These are phyloP conservation scores for Amanita polypyramis DNA, from an alignment of 768 basidiomycete genomes.

Conservation along the genomic window DNA sequence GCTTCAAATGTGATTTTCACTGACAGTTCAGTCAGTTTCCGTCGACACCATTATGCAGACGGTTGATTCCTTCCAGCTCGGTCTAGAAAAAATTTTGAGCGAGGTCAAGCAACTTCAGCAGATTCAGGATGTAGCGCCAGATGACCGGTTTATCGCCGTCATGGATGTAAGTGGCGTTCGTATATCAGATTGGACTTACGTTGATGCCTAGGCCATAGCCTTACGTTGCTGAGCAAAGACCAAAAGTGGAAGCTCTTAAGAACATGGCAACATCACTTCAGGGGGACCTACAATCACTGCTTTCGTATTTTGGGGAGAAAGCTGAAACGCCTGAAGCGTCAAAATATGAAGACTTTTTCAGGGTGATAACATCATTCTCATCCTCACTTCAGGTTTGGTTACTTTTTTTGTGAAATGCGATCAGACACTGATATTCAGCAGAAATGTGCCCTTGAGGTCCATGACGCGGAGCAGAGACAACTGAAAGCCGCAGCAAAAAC, in stretches of 20 bases:
- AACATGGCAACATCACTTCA: slow-evolving; percentile 49
- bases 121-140: slow-evolving; percentile 17
- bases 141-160: slow-evolving; percentile 54
- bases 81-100: slow-evolving; percentile 42
- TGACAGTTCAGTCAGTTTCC: slow-evolving; percentile 45
- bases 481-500: slow-evolving; percentile 15
- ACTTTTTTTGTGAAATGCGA: background rate
- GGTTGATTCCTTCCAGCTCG: slow-evolving; percentile 45
- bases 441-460: slow-evolving; percentile 66
- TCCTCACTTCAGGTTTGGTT: slow-evolving; percentile 51
- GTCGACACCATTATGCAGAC: slow-evolving; percentile 51
- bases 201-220: slow-evolving; percentile 18
- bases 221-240: slow-evolving; percentile 38
- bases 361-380: slow-evolving; percentile 62
- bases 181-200: background rate
- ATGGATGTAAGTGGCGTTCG: slow-evolving; percentile 47
- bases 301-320: slow-evolving; percentile 72
- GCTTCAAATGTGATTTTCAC: background rate
- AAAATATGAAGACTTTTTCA: slow-evolving; percentile 81
- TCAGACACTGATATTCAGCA: slow-evolving; percentile 15
- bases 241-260: slow-evolving; percentile 55
- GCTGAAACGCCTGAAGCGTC: slow-evolving; percentile 50
- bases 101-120: slow-evolving; percentile 41
- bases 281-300: slow-evolving; percentile 45
- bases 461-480: slow-evolving; percentile 34